A percentile compares a stretch with the other conserved stretches of the same genome.
These are phyloP conservation scores for Lathyrus sativus DNA, from an alignment of 306 rosid species.

Conservation along the genomic window DNA sequence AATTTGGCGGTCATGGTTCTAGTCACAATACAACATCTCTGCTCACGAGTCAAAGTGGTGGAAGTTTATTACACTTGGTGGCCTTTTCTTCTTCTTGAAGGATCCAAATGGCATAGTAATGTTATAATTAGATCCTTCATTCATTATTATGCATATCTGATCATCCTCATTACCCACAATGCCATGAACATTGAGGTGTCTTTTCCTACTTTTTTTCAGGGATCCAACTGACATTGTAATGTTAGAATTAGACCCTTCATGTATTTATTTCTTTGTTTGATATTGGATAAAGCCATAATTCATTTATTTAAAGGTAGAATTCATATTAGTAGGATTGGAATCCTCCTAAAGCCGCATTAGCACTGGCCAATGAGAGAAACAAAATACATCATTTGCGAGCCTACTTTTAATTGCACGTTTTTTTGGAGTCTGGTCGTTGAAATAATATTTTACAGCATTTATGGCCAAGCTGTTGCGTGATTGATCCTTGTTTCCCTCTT, in stretches of 20 bases:
- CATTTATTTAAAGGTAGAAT: neutral
- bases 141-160: neutral
- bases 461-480: neutral
- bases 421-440: neutral
- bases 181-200: neutral
- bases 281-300: conserved; percentile 16
- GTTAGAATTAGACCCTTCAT: neutral
- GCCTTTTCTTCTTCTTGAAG: neutral
- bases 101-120: neutral
- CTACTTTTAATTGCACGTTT: neutral
- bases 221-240: neutral
- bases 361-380: neutral
- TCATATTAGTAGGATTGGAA: conserved; percentile 9
- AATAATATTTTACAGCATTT: conserved; percentile 4
- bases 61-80: neutral
- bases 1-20: neutral
- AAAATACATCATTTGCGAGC: neutral
- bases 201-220: neutral
- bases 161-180: neutral
- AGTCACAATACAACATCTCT: neutral
- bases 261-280: neutral
- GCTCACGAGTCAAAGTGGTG: neutral
- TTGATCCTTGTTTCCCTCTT: neutral
- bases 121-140: neutral
- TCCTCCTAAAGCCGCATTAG: neutral